Base-by-base conservation (phyloP, 1,284 basidiomycete species). In the Tilletia setariae region DNA sequence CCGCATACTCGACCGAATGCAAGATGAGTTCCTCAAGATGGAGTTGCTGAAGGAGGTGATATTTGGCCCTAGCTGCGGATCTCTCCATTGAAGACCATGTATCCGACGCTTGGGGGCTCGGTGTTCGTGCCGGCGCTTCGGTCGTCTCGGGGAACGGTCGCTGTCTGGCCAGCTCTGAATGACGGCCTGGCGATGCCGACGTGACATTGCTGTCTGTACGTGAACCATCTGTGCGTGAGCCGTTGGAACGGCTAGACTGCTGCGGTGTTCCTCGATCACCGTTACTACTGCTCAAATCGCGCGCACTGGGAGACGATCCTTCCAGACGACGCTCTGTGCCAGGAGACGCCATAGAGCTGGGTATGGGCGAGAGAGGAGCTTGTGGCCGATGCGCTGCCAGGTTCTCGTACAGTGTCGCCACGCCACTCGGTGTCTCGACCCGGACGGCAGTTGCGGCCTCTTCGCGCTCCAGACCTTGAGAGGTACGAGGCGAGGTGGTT, bases 21-120 rank as follows among this genome's bases (percentile, higher is more conserved):
- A 51, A 25, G 11, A 43, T 62, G n/a, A 66, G 28, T 30, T 69
- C 68, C 19, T 69, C 68, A 8, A 69, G 46, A 42, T 69, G 68
- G 21, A 69, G 51, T n/a, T 69, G 68, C 32, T 69, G 68, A 25
- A 69, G 64, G 16, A 66, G 61, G 28, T 35, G 51, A 42, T 42
- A 69, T 21, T 49, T 69, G 43, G 35, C 28, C 16, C 46, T 4
- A 23, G 68, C 65, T 51, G 61, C n/a, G 7, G 25, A 25, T 11
- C 56, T 47, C 62, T 64, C 51, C 63, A 9, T 23, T n/a, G 25
- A 13, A 19, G 67, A 62, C 6, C 16, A 21, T 25, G 25, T 63
- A 25, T 68, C 44, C 44, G 35, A n/a, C 23, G n/a, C 56, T 56
- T 32, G 59, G 0, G 59, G 46, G 25, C 46, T 67, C 28, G 61